Evolutionary conservation across 805 yeast genomes (phyloP), one percentile per base, ranked within the genome.

Genomic region (Ogataea ramenticola): DNA sequence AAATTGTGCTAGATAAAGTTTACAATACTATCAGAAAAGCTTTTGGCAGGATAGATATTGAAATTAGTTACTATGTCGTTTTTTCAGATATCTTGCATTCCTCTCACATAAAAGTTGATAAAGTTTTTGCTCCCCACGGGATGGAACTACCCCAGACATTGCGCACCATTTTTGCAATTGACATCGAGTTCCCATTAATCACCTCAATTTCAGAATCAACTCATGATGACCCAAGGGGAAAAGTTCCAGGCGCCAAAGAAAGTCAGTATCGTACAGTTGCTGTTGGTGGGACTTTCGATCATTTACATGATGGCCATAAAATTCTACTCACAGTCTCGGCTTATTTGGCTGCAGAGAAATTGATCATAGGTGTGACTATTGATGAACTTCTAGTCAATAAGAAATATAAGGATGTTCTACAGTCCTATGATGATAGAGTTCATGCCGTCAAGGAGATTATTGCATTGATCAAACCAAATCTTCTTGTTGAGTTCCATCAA

Each of bases 221-320:
- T n/a, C n/a, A 34, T 19, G 36, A 19, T 34, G 12, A 11, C 9
- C 8, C 20, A 17, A 16, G n/a, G 27, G 27, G 10, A 24, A 10
- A 24, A 7, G 6, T 10, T 24, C 10, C 27, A 7, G 10, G 27
- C 27, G 10, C 27, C 6, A 24, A 24, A 10, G 39, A 36, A 15
- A 33, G 17, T 29, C 26, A 30, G 11, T 32, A 21, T 12, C 3
- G n/a, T 20, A 46, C 51, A 2, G 55, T 53, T 14, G 91, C 96
- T 0, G 80, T 91, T 1, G 99, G 99, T 0, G 99, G 99, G 0
- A 93, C 99, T 0, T 93, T 93, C 66, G 99, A 93, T 58, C 98
- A 93, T 64, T 58, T 93, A 32, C 99, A 93, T 54, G 95, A 85
- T 57, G 99, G 98, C 0, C 99, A 93, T 64, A 87, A 86, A 60